Base-by-base conservation (phyloP, 2,329 filamentous ascomycete genomes). In the Penicillium sumatraense region DNA sequence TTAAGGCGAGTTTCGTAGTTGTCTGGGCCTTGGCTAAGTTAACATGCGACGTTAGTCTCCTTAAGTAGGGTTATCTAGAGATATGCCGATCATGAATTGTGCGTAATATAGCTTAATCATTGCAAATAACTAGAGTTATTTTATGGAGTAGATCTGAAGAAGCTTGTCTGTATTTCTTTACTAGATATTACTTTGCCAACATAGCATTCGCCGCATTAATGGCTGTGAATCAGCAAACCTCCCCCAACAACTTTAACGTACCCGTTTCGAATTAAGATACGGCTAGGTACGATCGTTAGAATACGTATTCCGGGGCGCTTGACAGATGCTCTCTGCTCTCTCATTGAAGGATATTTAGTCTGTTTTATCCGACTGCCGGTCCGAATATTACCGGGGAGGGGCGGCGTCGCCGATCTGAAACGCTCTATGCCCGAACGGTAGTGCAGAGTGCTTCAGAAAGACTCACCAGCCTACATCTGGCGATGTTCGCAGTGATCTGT, bases 391-490 rank as follows among this genome's bases (percentile, higher is more conserved):
- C 31, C 49, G 26, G 16, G 26, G 46, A 56, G 58, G 50, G 55
- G 49, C 49, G 20, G 36, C 18, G 48, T 58, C 38, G 31, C 56
- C 33, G 56, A 57, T 36, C 52, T 61, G 61, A 63, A 64, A 64
- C 61, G 47, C 48, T 40, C 49, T 51, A 49, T 57, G 8, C 51
- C 58, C 23, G 41, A 57, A 57, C 1, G 21, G 49, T 44, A 29
- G 20, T 52, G 38, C 41, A 53, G 54, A 58, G 20, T 41, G 41
- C 49, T 42, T 50, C 53, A 48, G 46, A 49, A 53, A 51, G 50
- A 49, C 49, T 27, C 33, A 23, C 49, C 38, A 27, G 18, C 41
- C 9, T 45, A 27, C 26, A 54, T 38, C 23, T 27, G 18, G 24
- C 20, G 21, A 27, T 41, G 46, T 29, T 36, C 27, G 27, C 23